These are phyloP conservation scores for Arabidopsis arenosa DNA, from an alignment of 345 rosid species.

Conservation along the genomic window DNA sequence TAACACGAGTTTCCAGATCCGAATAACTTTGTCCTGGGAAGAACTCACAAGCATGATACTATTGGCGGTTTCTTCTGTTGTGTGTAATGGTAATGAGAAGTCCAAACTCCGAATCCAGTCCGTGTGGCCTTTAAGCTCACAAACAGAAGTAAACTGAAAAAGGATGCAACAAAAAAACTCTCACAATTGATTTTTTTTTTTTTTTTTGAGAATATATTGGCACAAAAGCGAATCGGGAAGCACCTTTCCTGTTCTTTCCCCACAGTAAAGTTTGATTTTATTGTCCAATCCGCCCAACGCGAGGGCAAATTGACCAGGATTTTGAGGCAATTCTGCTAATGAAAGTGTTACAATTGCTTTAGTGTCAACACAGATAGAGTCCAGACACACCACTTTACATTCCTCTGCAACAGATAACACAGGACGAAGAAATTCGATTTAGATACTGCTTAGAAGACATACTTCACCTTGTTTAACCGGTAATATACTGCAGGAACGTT, in stretches of 20 bases:
- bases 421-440: neutral
- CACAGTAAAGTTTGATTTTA: slow-evolving; percentile 76
- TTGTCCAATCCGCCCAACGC: slow-evolving; percentile 95
- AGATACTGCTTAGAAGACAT: neutral
- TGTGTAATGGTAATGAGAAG: slow-evolving; percentile 74
- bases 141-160: slow-evolving; percentile 71
- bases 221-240: slow-evolving; percentile 1
- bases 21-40: slow-evolving; percentile 91
- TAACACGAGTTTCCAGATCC: slow-evolving; percentile 80
- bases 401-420: slow-evolving; percentile 56
- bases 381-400: slow-evolving; percentile 64
- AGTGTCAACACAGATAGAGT: slow-evolving; percentile 65
- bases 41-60: slow-evolving; percentile 87
- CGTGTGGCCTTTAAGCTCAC: slow-evolving; percentile 92
- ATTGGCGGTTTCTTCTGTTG: slow-evolving; percentile 46
- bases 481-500: neutral
- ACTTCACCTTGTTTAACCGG: neutral
- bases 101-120: slow-evolving; percentile 97
- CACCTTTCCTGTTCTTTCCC: slow-evolving; percentile 80
- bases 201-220: neutral
- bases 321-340: slow-evolving; percentile 77
- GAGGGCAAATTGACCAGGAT: slow-evolving; percentile 57
- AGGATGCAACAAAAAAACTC: slow-evolving; percentile 19
- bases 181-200: neutral
- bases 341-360: slow-evolving; percentile 88